Evolutionary conservation across 495 filamentous ascomycete species (phyloP), one percentile per base, ranked within the genome.

Genomic region (Platismatia glauca): DNA sequence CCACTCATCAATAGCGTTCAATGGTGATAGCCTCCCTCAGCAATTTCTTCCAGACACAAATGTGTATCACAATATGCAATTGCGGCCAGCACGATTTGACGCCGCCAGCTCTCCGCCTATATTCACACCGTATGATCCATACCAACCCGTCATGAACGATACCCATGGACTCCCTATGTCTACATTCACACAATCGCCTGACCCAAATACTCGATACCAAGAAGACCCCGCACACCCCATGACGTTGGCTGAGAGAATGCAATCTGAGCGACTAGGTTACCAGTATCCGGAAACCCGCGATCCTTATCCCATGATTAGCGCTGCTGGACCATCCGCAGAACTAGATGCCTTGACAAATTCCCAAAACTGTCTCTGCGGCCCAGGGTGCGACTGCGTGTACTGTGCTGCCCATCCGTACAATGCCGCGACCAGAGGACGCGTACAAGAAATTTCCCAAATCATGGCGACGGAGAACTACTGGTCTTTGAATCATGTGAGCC

Each of bases 391-490:
- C 62, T 91, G 88, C 66, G 67, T 89, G 31, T 86, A 83, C 27
- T 91, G 88, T 67, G 72, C 81, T 29, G 77, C 80, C 43, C 88
- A 91, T 68, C 88, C 88, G 7, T 90, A 83, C 70, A 91, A 91
- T 68, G 74, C 81, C 27, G 79, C 82, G n/a, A 89, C 85, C n/a
- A 76, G 77, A 44, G 76, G 86, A 52, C 86, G 86, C 68, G 82
- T 90, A 11, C 76, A 77, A 62, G 75, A 79, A 58, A 77, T 82
- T 72, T 71, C 7, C n/a, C 24, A 20, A 41, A 50, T 63, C 24
- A 35, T 63, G 18, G 31, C 34, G 43, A 61, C 3, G 11, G 59
- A 61, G 38, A 34, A n/a, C 15, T 33, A 56, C 15, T 29, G 13
- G 52, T 11, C 24, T 27, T 0, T 4, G 18, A 33, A 31, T 9